phyloP scores from a whole-genome alignment of 768 basidiomycete genomes.

The Phlebiopsis flavidoalba region DNA sequence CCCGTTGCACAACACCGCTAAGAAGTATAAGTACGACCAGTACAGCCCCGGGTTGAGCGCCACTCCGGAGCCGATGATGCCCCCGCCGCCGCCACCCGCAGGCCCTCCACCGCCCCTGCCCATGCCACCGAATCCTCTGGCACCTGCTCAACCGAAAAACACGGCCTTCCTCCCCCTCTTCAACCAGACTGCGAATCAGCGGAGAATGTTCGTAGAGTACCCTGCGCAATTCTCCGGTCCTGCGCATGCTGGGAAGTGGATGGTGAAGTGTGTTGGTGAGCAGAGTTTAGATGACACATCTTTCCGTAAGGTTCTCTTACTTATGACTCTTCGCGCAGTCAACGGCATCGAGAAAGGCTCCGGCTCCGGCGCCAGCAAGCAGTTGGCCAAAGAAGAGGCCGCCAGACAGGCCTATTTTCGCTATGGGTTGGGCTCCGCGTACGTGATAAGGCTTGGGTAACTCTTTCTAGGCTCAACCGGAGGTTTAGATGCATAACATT shows the following conservation, averaged over 20 bases:
- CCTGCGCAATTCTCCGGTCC: constrained; percentile 57
- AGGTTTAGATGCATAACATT: background rate
- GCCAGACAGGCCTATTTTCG: constrained; percentile 65
- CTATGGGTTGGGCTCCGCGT: constrained; percentile 69
- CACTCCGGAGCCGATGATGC: background rate
- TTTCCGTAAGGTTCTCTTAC: background rate
- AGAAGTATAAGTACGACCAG: constrained; percentile 17
- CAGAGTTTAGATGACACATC: background rate
- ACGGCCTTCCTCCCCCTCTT: constrained; percentile 67
- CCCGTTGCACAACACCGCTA: constrained; percentile 8
- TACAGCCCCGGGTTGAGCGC: background rate
- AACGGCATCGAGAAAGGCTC: constrained; percentile 65
- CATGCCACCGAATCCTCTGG: constrained; percentile 46
- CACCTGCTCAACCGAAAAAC: constrained; percentile 57
- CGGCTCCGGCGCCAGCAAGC: constrained; percentile 65
- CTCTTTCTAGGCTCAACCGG: background rate
- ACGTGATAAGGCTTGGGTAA: background rate
- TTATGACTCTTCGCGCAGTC: constrained; percentile 27
- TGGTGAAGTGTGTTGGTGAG: constrained; percentile 64
- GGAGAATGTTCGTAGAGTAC: constrained; percentile 59
- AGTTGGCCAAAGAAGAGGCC: constrained; percentile 74
- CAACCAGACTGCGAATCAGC: constrained; percentile 68
- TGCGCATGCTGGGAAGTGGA: constrained; percentile 65
- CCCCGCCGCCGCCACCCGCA: constrained; percentile 5
- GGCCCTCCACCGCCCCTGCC: constrained; percentile 18